These are phyloP conservation scores for Rhizopus delemar DNA, from an alignment of 371 early-diverging fungal species.

Conservation along the genomic window DNA sequence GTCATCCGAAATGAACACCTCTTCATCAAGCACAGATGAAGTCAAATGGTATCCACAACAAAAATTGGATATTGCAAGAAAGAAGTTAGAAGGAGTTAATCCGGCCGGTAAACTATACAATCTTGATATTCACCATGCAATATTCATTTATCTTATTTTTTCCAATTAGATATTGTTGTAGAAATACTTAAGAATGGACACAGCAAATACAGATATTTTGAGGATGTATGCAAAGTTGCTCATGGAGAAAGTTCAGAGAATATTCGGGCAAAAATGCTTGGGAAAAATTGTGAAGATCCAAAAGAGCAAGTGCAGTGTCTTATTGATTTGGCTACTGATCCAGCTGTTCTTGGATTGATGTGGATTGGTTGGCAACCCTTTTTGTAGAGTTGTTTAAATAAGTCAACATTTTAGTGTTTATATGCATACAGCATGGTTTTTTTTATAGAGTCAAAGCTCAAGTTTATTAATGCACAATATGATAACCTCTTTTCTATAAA, in stretches of 20 bases:
- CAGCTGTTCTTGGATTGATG: constrained; percentile 62
- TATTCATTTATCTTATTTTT: not conserved
- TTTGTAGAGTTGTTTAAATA: constrained; percentile 29
- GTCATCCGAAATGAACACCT: not conserved
- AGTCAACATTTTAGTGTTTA: not conserved
- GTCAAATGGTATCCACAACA: constrained; percentile 74
- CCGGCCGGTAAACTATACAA: constrained; percentile 47
- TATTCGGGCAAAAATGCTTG: constrained; percentile 47
- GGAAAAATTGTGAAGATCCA: constrained; percentile 45
- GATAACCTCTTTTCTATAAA: too few relatives aligned
- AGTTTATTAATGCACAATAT: too few relatives aligned
- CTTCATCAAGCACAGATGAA: constrained; percentile 10
- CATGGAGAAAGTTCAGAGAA: constrained; percentile 48
- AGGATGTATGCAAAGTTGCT: constrained; percentile 37
- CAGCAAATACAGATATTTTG: constrained; percentile 47
- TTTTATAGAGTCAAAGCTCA: too few relatives aligned
- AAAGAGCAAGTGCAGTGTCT: constrained; percentile 71
- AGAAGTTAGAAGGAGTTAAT: constrained; percentile 71
- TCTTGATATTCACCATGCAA: constrained; percentile 4
- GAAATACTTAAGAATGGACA: constrained; percentile 54
- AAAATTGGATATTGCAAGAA: constrained; percentile 68
- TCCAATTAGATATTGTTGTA: constrained; percentile 26
- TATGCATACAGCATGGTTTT: too few relatives aligned
- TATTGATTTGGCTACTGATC: constrained; percentile 75
- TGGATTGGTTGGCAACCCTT: constrained; percentile 76